Evolutionary conservation across 495 filamentous ascomycete species (phyloP).

Genomic region (Annulohypoxylon stygium): DNA sequence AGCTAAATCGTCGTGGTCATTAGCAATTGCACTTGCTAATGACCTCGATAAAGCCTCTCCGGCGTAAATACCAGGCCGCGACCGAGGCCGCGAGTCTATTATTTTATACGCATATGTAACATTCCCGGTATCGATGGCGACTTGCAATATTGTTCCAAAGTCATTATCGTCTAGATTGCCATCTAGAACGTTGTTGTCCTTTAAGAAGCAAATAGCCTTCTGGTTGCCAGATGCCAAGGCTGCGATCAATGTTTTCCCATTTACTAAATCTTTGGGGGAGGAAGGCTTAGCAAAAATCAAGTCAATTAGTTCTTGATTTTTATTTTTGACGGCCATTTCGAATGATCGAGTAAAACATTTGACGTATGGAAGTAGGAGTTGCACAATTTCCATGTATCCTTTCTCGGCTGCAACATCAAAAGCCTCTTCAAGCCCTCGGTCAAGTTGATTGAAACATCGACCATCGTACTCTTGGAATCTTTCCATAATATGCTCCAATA

Average conservation of each 20-base stretch:
- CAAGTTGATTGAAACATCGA: neutral
- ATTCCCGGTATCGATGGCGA: neutral
- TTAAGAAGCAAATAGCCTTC: neutral
- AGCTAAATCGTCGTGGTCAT: neutral
- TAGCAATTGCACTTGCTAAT: neutral
- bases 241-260: neutral
- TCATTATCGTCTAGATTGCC: neutral
- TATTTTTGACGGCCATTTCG: neutral
- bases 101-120: neutral
- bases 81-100: too few relatives aligned
- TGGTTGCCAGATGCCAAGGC: constrained; percentile 7
- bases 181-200: neutral
- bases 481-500: neutral
- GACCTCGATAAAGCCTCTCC: neutral
- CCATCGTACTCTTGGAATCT: neutral
- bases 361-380: neutral
- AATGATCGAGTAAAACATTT: neutral
- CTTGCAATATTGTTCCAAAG: neutral
- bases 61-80: too few relatives aligned
- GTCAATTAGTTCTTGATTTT: neutral
- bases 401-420: neutral
- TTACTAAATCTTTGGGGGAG: neutral
- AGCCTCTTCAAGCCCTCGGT: neutral
- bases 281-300: neutral
- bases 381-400: neutral